These are phyloP conservation scores for Exophiala sideris DNA, from an alignment of 2,329 filamentous ascomycete species.

Conservation along the genomic window DNA sequence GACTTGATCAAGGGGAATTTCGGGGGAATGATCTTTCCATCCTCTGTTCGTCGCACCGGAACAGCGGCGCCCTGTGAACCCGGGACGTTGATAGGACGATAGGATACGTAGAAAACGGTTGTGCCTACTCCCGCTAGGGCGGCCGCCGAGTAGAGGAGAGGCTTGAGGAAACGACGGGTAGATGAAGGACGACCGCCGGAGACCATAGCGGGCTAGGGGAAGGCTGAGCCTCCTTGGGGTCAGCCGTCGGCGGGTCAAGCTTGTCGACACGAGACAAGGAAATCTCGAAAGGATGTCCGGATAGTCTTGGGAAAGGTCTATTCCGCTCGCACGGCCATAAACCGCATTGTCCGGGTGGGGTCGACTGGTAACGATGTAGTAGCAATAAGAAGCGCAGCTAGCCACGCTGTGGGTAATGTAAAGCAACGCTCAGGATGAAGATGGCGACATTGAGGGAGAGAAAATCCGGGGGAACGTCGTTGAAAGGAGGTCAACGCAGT, in stretches of 20 bases:
- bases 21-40: constrained; percentile 54
- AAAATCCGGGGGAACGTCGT: not conserved
- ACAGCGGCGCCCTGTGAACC: constrained; percentile 60
- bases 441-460: not conserved
- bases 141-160: constrained; percentile 57
- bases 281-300: no score
- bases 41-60: constrained; percentile 59
- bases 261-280: no score
- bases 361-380: no score
- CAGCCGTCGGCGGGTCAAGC: not conserved
- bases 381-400: no score
- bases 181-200: constrained; percentile 13
- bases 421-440: no score
- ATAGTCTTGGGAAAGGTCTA: no score
- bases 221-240: not conserved
- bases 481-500: not conserved
- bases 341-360: no score
- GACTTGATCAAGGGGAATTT: constrained; percentile 51
- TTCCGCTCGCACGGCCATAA: no score
- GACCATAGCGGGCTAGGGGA: constrained; percentile 10
- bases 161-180: constrained; percentile 51
- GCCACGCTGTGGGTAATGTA: no score
- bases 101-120: constrained; percentile 56
- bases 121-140: constrained; percentile 54
- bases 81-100: constrained; percentile 62